Conservation (phyloP, 164 flowering plant genomes). For the Vitis cinerea region DNA sequence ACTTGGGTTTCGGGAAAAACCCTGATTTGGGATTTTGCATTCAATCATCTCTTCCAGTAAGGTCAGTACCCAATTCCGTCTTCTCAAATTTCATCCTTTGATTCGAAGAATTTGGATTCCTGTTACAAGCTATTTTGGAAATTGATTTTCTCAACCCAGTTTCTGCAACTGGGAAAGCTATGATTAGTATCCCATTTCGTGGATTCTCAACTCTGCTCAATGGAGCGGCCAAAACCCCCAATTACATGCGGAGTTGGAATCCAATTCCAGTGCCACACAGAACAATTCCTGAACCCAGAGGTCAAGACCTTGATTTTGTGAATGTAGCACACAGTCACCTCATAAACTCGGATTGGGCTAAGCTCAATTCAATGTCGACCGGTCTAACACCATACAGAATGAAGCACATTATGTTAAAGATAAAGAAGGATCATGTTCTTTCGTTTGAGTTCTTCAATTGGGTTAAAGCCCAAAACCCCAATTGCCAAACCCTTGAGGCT, state of each 20-base stretch:
- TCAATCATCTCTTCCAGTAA: no score
- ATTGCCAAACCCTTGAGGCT: slow-evolving; percentile 50
- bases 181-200: slow-evolving; percentile 3
- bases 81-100: no score
- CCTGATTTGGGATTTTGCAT: no score
- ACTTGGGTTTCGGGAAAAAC: no score
- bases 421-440: slow-evolving; percentile 65
- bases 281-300: slow-evolving; percentile 65
- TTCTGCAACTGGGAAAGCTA: no score
- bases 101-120: no score
- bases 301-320: slow-evolving; percentile 83
- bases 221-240: slow-evolving; percentile 10
- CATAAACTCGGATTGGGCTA: slow-evolving; percentile 71
- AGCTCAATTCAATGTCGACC: slow-evolving; percentile 45
- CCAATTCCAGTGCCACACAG: slow-evolving; percentile 72
- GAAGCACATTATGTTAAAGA: slow-evolving; percentile 66
- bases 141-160: no score
- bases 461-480: slow-evolving; percentile 47
- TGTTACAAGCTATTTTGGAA: no score
- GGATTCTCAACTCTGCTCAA: slow-evolving; percentile 22
- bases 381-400: slow-evolving; percentile 58
- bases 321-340: slow-evolving; percentile 83
- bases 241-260: slow-evolving; percentile 22
- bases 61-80: no score
- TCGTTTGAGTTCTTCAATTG: slow-evolving; percentile 79